phyloP scores from a whole-genome alignment of 139 green algal species.

The Klebsormidium nitens region DNA sequence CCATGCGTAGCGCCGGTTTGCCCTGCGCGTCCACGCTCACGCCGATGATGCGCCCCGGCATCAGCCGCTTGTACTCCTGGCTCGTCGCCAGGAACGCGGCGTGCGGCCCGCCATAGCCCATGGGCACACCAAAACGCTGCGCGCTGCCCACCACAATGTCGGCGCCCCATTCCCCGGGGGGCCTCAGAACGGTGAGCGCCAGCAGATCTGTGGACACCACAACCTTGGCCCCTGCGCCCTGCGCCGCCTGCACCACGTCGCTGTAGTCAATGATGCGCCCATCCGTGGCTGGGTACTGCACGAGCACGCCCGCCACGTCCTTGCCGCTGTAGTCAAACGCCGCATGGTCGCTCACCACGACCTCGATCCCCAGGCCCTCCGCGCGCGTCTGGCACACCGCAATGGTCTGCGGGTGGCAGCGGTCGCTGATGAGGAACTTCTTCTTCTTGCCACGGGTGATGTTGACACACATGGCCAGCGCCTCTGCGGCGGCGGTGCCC shows the following conservation, averaged over 20 bases:
- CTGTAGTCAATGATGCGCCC: conserved; percentile 83
- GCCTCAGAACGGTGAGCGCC: conserved; percentile 79
- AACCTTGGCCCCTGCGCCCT: conserved; percentile 44
- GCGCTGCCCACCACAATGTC: conserved; percentile 96
- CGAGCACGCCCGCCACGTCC: conserved; percentile 90
- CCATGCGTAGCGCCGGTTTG: conserved; percentile 91
- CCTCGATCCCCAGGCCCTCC: conserved; percentile 86
- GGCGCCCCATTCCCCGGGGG: conserved; percentile 94
- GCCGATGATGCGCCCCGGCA: conserved; percentile 97
- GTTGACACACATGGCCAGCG: conserved; percentile 97
- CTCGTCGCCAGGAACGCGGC: conserved; percentile 94
- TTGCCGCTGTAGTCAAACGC: conserved; percentile 59
- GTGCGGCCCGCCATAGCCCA: conserved; percentile 98
- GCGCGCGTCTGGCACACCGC: conserved; percentile 87
- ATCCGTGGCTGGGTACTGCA: conserved; percentile 97
- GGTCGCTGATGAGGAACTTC: conserved; percentile 79
- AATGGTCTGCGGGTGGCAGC: conserved; percentile 99
- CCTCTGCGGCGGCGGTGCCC: conserved; percentile 94
- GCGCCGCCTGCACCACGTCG: conserved; percentile 42
- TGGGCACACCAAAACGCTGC: conserved; percentile 93
- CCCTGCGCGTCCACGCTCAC: conserved; percentile 80
- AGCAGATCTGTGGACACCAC: conserved; percentile 88
- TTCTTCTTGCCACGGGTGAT: conserved; percentile 93
- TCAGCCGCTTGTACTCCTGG: conserved; percentile 73
- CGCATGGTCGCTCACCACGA: conserved; percentile 56